Evolutionary conservation across 176 grass and related monocot genomes (phyloP), one percentile per base, ranked within the genome.

Genomic region (Aegilops sharonensis): DNA sequence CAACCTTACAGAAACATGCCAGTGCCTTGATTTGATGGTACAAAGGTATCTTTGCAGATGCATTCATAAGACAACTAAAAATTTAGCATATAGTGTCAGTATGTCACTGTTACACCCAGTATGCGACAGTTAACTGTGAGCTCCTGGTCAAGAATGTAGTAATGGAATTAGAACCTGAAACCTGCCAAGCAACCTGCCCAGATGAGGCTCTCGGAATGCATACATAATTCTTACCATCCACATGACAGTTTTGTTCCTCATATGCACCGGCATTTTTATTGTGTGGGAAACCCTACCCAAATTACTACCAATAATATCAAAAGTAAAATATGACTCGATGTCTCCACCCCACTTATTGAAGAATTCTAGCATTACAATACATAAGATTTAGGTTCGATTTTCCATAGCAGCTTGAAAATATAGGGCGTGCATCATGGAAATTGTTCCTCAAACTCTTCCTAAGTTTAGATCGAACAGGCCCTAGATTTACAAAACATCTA

Each of bases 231-330:
- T 1, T 35, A 37, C 54, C 4, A 61, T 76, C 61, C 52, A 67
- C 18, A 42, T 66, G 59, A 21, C 31, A 31, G 67, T 77, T 73
- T 42, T 27, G 3, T 74, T 72, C 17, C 39, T 82, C 61, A 11
- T 83, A 76, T 35, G 25, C 56, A 4, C 25, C 17, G 0, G 13
- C 17, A 65, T 9, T 85, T 21, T 47, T 23, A 11, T 25, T 81
- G 15, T 36, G 68, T 18, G 20, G 20, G 8, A 35, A 85, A 68
- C 15, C 24, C 13, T 85, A 15, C 3, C 25, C 13, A 14, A 75
- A 85, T 43, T 81, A 68, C 45, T 42, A 85, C 3, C n/a, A 67
- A 85, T 85, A 35, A 81, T 50, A 76, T 15, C 17, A 45, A 21
- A 89, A 67, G 47, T 9, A 80, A 72, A 83, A 84, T 14, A 15